Conservation (phyloP, 2,329 filamentous ascomycete genomes). For the Aureobasidium sp. region DNA sequence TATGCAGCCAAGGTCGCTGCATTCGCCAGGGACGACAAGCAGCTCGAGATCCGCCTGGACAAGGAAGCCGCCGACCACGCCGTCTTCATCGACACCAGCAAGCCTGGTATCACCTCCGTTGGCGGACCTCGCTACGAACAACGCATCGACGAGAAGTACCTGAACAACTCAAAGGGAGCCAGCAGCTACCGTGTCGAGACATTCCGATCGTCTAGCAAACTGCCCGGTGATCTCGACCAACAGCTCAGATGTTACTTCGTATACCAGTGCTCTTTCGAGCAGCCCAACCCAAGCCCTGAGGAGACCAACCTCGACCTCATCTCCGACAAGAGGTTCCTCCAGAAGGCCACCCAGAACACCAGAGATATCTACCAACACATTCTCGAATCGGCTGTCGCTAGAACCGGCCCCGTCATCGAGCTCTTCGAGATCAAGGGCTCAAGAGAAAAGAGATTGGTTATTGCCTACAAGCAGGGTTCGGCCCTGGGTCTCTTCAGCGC, state of each 20-base stretch:
- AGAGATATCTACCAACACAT: constrained; percentile 93
- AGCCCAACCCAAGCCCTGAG: constrained; percentile 59
- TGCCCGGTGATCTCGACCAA: constrained; percentile 67
- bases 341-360: constrained; percentile 93
- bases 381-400: constrained; percentile 71
- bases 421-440: constrained; percentile 91
- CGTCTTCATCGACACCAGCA: constrained; percentile 97
- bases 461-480: constrained; percentile 89
- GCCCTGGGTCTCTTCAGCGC: constrained; percentile 92
- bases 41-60: constrained; percentile 86
- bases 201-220: constrained; percentile 79
- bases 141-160: constrained; percentile 88
- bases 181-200: constrained; percentile 91
- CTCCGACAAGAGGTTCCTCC: constrained; percentile 85
- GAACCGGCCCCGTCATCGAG: constrained; percentile 92
- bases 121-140: constrained; percentile 86
- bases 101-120: constrained; percentile 68
- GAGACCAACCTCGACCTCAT: constrained; percentile 89
- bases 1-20: constrained; percentile 96
- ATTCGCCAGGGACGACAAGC: constrained; percentile 85
- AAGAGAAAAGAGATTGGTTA: constrained; percentile 84
- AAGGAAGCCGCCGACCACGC: constrained; percentile 93
- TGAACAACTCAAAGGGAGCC: constrained; percentile 63
- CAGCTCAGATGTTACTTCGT: constrained; percentile 97
- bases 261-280: constrained; percentile 87